Evolutionary conservation across 2,329 filamentous ascomycete genomes (phyloP), one percentile per base, ranked within the genome.

Genomic region (Penicillium sp.): DNA sequence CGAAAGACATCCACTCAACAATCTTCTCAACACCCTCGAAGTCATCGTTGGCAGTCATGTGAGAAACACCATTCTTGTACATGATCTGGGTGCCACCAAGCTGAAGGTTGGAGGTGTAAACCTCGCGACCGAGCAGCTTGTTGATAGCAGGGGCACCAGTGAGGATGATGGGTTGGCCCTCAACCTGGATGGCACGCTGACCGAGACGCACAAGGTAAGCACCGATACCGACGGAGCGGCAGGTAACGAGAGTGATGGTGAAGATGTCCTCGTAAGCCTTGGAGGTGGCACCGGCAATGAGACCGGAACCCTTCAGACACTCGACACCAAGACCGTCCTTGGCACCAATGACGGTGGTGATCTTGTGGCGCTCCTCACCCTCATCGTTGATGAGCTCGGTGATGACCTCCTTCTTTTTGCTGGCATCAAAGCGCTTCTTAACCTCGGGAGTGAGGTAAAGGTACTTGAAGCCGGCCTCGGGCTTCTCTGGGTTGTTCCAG

Each of bases 11-110:
- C 94, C 94, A 99, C 75, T 96, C 89, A 49, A 97, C 91, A 72
- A 99, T 97, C 84, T 95, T 95, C 70, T 90, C 92, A 23, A 99
- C 90, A 85, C 94, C 94, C 70, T 93, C 92, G 69, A 99, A 97
- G 80, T 99, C 94, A 71, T 99, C 93, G 67, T 89, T 90, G 70
- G 94, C 94, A 66, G 93, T 97, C 90, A 97, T 93, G 82, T 99
- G 94, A 23, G 94, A 97, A 41, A 99, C 94, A 86, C 94, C 94
- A 75, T 99, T 99, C 81, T 91, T 92, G 86, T 99, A 97, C 94
- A 99, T 99, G 84, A 99, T 99, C 79, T 99, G 94, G n/a, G 94
- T 99, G 68, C 94, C 94, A 87, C 94, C 94, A 64, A 99, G 91
- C 82, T 99, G 94, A 72, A 99, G 80, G 84, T 99, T 99, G 60